Evolutionary conservation across 768 basidiomycete genomes (phyloP).

Genomic region (Dacryopinax primogenitus): DNA sequence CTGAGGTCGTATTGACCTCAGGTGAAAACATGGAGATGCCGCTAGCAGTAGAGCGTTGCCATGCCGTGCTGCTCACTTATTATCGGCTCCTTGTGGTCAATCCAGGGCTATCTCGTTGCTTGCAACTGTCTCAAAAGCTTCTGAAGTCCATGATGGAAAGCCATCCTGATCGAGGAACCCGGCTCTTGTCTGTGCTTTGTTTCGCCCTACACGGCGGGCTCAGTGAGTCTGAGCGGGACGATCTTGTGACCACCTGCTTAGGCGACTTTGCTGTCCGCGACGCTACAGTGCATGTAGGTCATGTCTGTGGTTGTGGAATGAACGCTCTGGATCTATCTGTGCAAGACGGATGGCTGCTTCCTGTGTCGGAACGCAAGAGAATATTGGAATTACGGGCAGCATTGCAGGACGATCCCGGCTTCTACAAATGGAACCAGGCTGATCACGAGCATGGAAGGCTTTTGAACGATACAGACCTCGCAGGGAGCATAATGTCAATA

Average conservation of each 20-base stretch:
- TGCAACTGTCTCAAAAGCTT: slow-evolving; percentile 45
- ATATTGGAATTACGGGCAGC: slow-evolving; percentile 39
- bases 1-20: slow-evolving; percentile 42
- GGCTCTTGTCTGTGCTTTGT: slow-evolving; percentile 60
- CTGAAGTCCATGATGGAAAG: slow-evolving; percentile 36
- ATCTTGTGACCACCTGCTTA: slow-evolving; percentile 47
- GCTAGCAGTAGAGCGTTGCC: slow-evolving; percentile 35
- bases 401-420: slow-evolving; percentile 32
- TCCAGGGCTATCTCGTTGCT: slow-evolving; percentile 46
- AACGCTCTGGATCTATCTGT: slow-evolving; percentile 34
- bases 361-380: slow-evolving; percentile 52
- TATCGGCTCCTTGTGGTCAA: slow-evolving; percentile 69
- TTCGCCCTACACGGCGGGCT: slow-evolving; percentile 66
- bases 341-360: slow-evolving; percentile 74
- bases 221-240: slow-evolving; percentile 60
- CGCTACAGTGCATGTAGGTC: slow-evolving; percentile 33
- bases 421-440: slow-evolving; percentile 27
- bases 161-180: slow-evolving; percentile 49
- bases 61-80: slow-evolving; percentile 61
- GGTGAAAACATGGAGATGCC: slow-evolving; percentile 38
- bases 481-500: slow-evolving; percentile 39
- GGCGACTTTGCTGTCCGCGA: slow-evolving; percentile 50
- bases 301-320: slow-evolving; percentile 36
- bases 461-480: slow-evolving; percentile 33
- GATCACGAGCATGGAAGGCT: slow-evolving; percentile 7